Conservation (phyloP, 1,139 yeast species). For the Blastobotrys arbuscula region DNA sequence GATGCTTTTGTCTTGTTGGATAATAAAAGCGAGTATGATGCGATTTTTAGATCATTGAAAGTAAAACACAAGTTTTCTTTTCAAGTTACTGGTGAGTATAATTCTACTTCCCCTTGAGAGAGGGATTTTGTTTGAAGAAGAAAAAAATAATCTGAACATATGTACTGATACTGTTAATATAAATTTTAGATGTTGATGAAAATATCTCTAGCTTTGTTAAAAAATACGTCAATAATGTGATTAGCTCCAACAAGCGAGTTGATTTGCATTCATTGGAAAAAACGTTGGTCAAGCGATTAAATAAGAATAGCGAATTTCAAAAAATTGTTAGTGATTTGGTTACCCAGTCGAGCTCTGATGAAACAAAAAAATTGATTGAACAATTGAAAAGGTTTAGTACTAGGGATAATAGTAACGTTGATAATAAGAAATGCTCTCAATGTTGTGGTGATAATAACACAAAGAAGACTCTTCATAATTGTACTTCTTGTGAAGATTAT, state of each 20-base stretch:
- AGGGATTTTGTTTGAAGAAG: neutral
- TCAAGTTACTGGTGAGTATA: constrained; percentile 12
- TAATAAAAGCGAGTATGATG: constrained; percentile 40
- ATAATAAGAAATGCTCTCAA: neutral
- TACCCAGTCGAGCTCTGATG: neutral
- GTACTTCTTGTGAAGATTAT: neutral
- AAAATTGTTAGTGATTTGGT: neutral
- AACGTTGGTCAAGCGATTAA: neutral
- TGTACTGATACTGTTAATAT: neutral
- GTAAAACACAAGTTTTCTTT: constrained; percentile 32
- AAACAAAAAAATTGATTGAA: neutral
- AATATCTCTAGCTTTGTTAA: neutral
- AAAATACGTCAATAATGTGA: neutral
- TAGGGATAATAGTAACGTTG: neutral
- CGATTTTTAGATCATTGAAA: constrained; percentile 41
- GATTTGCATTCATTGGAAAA: neutral
- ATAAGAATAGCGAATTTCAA: neutral
- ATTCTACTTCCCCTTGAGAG: neutral
- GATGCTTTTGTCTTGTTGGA: constrained; percentile 41
- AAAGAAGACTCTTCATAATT: too few species aligned
- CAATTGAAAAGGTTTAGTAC: neutral
- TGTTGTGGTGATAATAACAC: neutral
- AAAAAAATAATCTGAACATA: neutral
- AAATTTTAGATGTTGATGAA: neutral
- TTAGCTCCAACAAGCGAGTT: neutral